Evolutionary conservation across 768 basidiomycete species (phyloP).

Genomic region (Dacryopinax spathularia): DNA sequence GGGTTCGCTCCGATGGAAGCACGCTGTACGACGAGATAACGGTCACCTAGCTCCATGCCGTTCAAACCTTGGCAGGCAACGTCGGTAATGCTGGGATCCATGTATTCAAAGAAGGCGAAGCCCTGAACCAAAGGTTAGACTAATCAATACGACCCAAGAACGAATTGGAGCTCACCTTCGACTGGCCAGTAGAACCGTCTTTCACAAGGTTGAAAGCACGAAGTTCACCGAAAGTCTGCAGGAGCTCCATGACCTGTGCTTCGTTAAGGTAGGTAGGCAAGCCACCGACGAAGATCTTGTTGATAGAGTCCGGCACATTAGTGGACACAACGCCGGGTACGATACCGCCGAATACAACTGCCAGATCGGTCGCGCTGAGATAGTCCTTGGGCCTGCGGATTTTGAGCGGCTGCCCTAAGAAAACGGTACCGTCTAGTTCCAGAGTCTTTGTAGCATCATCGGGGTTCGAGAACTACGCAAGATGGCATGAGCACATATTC

Average conservation of each 20-base stretch:
- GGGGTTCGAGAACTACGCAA: conserved; percentile 80
- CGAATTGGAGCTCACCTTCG: conserved; percentile 45
- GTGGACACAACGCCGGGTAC: conserved; percentile 94
- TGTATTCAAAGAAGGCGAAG: conserved; percentile 98
- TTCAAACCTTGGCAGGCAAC: conserved; percentile 91
- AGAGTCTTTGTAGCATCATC: conserved; percentile 94
- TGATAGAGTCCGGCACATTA: conserved; percentile 91
- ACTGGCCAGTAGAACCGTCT: conserved; percentile 75
- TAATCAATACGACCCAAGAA: neutral
- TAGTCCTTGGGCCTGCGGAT: conserved; percentile 97
- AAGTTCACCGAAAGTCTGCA: conserved; percentile 94
- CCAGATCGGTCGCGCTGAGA: conserved; percentile 47
- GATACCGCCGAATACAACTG: conserved; percentile 44
- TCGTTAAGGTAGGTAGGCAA: conserved; percentile 91
- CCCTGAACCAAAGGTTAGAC: conserved; percentile 39
- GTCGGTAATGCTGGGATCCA: conserved; percentile 76
- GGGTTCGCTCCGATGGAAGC: conserved; percentile 70
- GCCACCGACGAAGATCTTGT: conserved; percentile 96
- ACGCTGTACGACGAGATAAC: conserved; percentile 88
- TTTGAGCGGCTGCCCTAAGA: conserved; percentile 88
- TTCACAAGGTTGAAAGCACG: conserved; percentile 97
- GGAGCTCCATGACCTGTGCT: conserved; percentile 93
- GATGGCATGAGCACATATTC: conserved; percentile 6
- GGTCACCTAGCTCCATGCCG: conserved; percentile 95
- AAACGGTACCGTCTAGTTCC: conserved; percentile 95